Conservation (phyloP, 495 filamentous ascomycete species). For the Pseudevernia furfuracea region DNA sequence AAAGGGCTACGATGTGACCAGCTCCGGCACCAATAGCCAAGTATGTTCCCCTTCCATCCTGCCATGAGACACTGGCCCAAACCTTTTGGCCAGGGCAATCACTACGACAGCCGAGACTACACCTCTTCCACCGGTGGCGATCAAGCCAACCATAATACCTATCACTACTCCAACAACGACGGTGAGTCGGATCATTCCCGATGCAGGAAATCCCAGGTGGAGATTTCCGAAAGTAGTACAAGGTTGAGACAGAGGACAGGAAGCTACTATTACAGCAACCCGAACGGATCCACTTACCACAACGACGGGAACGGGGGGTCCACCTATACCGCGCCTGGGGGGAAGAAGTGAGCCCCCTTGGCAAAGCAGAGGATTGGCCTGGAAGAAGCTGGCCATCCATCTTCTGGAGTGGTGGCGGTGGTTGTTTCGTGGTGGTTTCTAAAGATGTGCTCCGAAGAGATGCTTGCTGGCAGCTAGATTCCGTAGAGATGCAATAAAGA, state of each 20-base stretch:
- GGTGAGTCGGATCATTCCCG: conserved; percentile 23
- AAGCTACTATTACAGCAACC: conserved; percentile 48
- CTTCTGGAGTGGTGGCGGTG: neutral
- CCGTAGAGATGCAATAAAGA: neutral
- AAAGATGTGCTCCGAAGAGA: neutral
- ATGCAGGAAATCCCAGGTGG: too few species aligned
- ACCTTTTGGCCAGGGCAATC: conserved; percentile 37
- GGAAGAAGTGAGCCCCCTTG: conserved; percentile 16
- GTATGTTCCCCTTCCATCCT: conserved; percentile 23
- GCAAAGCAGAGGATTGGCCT: neutral
- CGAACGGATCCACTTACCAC: conserved; percentile 46
- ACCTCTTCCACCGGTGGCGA: conserved; percentile 27
- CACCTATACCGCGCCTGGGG: conserved; percentile 33
- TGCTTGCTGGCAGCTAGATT: neutral
- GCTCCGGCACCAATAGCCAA: conserved; percentile 44
- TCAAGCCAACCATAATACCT: conserved; percentile 38
- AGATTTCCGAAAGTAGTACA: neutral
- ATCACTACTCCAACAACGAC: conserved; percentile 44
- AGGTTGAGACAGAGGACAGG: conserved; percentile 24
- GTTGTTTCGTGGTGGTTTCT: neutral
- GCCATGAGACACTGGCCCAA: neutral
- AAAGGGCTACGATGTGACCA: conserved; percentile 34
- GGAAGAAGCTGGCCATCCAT: neutral
- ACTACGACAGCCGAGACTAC: conserved; percentile 45
- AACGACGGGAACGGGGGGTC: conserved; percentile 39